Base-by-base conservation (phyloP, 768 basidiomycete genomes). In the Leccinum obscurum region DNA sequence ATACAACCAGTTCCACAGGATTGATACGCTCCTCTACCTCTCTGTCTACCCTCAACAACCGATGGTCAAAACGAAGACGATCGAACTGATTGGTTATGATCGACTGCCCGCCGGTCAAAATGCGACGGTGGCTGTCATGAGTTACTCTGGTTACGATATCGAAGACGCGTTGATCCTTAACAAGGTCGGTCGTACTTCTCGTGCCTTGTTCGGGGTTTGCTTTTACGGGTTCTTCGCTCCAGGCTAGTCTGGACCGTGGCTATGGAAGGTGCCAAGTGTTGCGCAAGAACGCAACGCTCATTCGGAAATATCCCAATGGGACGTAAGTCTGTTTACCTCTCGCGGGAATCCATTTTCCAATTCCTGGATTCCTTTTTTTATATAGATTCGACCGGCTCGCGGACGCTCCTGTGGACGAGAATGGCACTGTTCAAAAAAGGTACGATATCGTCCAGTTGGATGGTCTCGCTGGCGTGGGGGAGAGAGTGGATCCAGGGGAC, bases 21-120 rank as follows among this genome's bases (percentile, higher is more conserved):
- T 99, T 71, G 97, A 99, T 74, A 99, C 97, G 0, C 83, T 99
- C 41, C 82, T 99, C n/a, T 99, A 99, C 76, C 83, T 99, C 54
- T 90, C 93, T 37, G 95, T 98, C 10, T 99, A 99, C 68, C 97
- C 97, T 24, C 97, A 99, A 71, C 93, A 98, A 68, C 97, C 97
- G 3, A 97, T 99, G 96, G 95, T 98, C 62, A 98, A 98, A 76
- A 97, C 97, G 6, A 95, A 95, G 75, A 97, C 97, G 2, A 99
- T 98, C 58, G 97, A 99, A 72, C 77, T 99, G 56, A 85, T 98
- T 58, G 96, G 95, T 2, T 99, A 98, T 72, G 95, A 99, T 75
- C 89, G 89, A 62, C 83, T 99, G 5, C 97, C 97, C 5, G 97
- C 97, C 5, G 97, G 97, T 14, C 95, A 99, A 75, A 99, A 99